phyloP scores from a whole-genome alignment of 495 filamentous ascomycete species.

The Astrothelium macrocarpum region DNA sequence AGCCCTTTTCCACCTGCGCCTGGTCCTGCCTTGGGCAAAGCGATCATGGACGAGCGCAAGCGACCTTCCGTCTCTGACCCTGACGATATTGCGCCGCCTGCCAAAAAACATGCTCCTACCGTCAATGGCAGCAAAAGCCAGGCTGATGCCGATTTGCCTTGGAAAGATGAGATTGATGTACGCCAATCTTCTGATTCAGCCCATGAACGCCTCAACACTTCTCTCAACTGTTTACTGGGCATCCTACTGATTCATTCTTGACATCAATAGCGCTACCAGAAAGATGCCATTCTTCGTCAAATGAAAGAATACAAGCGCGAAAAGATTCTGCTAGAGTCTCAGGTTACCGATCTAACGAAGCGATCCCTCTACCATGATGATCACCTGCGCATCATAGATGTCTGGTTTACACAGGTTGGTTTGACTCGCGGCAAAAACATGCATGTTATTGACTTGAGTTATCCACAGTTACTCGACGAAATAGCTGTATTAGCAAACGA shows the following conservation, averaged over 20 bases:
- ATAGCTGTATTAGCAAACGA: constrained; percentile 53
- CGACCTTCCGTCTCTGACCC: constrained; percentile 63
- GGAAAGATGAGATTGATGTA: constrained; percentile 85
- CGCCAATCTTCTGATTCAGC: constrained; percentile 29
- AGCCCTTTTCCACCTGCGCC: constrained; percentile 2
- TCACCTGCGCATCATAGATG: constrained; percentile 78
- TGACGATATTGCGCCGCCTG: constrained; percentile 72
- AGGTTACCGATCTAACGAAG: constrained; percentile 66
- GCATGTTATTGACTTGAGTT: no score
- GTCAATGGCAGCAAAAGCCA: constrained; percentile 69
- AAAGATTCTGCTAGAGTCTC: constrained; percentile 63
- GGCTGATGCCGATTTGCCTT: constrained; percentile 69
- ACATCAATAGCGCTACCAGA: constrained; percentile 96
- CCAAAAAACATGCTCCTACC: constrained; percentile 64
- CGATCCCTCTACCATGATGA: constrained; percentile 73
- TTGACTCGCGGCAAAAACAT: no score
- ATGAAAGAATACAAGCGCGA: constrained; percentile 97
- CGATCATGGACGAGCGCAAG: constrained; percentile 98
- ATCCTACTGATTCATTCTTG: no score
- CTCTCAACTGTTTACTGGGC: no score
- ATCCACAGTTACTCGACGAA: constrained; percentile 78
- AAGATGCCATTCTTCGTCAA: constrained; percentile 93
- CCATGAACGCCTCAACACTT: neutral
- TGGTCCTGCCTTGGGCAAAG: constrained; percentile 32
- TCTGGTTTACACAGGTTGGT: constrained; percentile 84